These are phyloP conservation scores for Annulohypoxylon nitens DNA, from an alignment of 495 filamentous ascomycete species.

Conservation along the genomic window DNA sequence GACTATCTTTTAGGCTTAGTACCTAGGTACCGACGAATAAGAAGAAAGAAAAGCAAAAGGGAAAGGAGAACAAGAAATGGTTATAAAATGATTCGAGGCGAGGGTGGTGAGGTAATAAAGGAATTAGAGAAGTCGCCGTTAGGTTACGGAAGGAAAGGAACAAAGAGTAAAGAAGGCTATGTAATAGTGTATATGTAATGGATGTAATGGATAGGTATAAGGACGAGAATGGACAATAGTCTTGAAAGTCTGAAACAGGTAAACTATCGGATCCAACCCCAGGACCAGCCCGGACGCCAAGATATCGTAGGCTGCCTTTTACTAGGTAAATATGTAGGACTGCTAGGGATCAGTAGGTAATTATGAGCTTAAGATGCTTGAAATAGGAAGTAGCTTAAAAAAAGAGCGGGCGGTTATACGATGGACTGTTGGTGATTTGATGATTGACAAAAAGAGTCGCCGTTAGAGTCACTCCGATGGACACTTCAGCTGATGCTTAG, in stretches of 20 bases:
- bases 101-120: constrained; percentile 1
- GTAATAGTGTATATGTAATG: background rate
- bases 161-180: constrained; percentile 22
- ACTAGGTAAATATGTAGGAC: background rate
- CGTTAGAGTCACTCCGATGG: background rate
- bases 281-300: constrained; percentile 41
- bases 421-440: background rate
- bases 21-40: background rate
- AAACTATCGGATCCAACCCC: constrained; percentile 13
- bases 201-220: background rate
- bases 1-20: background rate
- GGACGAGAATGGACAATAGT: background rate
- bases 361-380: constrained; percentile 24
- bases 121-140: background rate
- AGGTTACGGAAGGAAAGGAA: constrained; percentile 15
- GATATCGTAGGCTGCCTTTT: background rate
- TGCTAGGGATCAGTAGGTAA: background rate
- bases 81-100: background rate
- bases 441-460: background rate
- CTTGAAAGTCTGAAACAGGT: constrained; percentile 7
- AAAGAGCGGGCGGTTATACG: constrained; percentile 6
- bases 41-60: background rate
- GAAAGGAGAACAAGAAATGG: constrained; percentile 3
- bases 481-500: background rate
- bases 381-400: constrained; percentile 17